These are phyloP conservation scores for Skeletonema menzelii DNA, from an alignment of 108 stramenopile genomes.

Conservation along the genomic window DNA sequence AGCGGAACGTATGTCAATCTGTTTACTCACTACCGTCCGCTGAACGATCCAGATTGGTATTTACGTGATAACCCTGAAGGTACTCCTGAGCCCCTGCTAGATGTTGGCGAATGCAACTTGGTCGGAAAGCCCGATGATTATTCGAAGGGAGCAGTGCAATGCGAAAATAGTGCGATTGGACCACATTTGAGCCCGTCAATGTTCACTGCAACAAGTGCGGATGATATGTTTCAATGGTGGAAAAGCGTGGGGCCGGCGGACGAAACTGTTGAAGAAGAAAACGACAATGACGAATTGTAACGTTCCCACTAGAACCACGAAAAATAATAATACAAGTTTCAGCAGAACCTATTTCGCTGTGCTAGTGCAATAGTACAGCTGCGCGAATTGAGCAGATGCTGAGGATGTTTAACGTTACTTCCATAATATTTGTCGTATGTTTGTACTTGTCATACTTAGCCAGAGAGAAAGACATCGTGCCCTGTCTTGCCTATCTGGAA, in stretches of 20 bases:
- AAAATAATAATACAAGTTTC: too few species aligned
- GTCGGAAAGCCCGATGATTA: constrained; percentile 50
- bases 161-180: constrained; percentile 64
- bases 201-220: constrained; percentile 47
- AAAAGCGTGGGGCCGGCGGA: constrained; percentile 53
- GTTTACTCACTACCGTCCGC: constrained; percentile 92
- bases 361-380: too few species aligned
- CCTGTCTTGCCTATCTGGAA: too few species aligned
- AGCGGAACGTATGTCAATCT: constrained; percentile 80
- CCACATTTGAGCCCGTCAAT: constrained; percentile 54
- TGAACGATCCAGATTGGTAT: constrained; percentile 60
- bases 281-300: neutral
- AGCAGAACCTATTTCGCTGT: too few species aligned
- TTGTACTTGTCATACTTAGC: too few species aligned
- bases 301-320: too few species aligned
- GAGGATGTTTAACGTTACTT: too few species aligned
- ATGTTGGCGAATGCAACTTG: constrained; percentile 58
- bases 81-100: constrained; percentile 65
- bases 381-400: too few species aligned
- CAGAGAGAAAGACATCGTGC: too few species aligned
- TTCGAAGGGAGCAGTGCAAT: constrained; percentile 62
- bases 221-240: constrained; percentile 74
- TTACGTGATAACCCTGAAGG: constrained; percentile 59
- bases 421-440: too few species aligned
- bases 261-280: constrained; percentile 50